Base-by-base conservation (phyloP, 306 rosid species). In the peach (Prunus persica) region DNA sequence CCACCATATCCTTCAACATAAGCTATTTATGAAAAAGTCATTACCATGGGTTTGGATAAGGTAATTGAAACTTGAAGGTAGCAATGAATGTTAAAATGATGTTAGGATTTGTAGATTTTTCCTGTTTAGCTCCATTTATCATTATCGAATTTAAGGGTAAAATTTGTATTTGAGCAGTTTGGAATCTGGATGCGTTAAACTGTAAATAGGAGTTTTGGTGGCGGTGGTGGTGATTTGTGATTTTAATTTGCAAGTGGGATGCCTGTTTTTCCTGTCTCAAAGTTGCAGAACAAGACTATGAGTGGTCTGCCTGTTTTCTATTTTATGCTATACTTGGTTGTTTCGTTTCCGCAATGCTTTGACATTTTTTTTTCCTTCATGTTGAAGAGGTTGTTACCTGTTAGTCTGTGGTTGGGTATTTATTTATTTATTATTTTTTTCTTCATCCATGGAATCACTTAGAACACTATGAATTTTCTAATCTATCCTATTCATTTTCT, bases 371-470 rank as follows among this genome's bases (percentile, higher is more conserved):
- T 61, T 47, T 22, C 22, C 51, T 45, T 73, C 22, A 19, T 57
- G 43, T 61, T 67, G 64, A 68, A 49, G 76, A 32, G 20, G 43
- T 67, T 46, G 58, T 58, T 43, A 61, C 55, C 20, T 60, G 27
- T 67, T 22, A 34, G 64, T 55, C 15, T 14, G 13, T 80, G 11
- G 32, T 16, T 63, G 14, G 43, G 43, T 56, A 3, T 55, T 55
- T 22, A 47, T 49, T 12, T 38, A 61, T 72, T 32, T 30, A 45
- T 27, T 12, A 24, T 79, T 56, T 61, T 34, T 46, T 58, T 12
- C 62, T 72, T 75, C 12, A 64, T 81, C 76, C 65, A 43, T 69
- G 78, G 24, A 65, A 51, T 63, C 57, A 70, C 45, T 41, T 56
- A 2, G 57, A 27, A 20, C 58, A 28, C 27, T 27, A 56, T 41